These are phyloP conservation scores for Claviceps sp. DNA, from an alignment of 2,329 filamentous ascomycete genomes.

Conservation along the genomic window DNA sequence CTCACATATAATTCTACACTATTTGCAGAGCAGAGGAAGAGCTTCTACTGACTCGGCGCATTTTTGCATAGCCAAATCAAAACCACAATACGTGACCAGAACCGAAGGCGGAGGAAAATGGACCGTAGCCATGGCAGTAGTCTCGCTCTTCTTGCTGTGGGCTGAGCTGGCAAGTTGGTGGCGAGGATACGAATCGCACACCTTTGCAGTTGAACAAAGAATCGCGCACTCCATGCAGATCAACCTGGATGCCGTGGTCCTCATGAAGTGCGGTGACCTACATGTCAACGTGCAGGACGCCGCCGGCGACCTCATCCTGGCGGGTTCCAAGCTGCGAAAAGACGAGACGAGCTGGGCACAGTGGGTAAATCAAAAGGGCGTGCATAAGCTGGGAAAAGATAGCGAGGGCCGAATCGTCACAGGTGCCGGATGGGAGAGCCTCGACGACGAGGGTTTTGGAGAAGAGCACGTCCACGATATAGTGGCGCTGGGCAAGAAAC, in stretches of 20 bases:
- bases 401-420: conserved; percentile 39
- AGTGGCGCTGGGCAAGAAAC: conserved; percentile 51
- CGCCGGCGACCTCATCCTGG: conserved; percentile 79
- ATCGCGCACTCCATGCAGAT: conserved; percentile 80
- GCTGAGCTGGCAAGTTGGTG: conserved; percentile 75
- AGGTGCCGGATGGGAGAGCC: conserved; percentile 40
- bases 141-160: conserved; percentile 64
- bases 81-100: conserved; percentile 77
- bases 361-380: conserved; percentile 61
- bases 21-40: no score
- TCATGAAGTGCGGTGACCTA: conserved; percentile 78
- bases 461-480: conserved; percentile 91
- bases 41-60: not conserved
- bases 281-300: conserved; percentile 97
- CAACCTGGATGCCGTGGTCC: conserved; percentile 86
- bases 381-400: conserved; percentile 47
- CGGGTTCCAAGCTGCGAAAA: conserved; percentile 56
- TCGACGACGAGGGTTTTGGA: conserved; percentile 52
- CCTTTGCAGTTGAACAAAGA: conserved; percentile 87
- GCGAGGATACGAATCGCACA: conserved; percentile 69
- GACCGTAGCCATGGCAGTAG: conserved; percentile 67
- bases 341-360: conserved; percentile 71
- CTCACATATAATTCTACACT: not conserved
- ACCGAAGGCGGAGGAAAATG: conserved; percentile 84
- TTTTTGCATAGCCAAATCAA: conserved; percentile 69